Conservation (phyloP, 257 asterid species). For the Lavandula angustifolia region DNA sequence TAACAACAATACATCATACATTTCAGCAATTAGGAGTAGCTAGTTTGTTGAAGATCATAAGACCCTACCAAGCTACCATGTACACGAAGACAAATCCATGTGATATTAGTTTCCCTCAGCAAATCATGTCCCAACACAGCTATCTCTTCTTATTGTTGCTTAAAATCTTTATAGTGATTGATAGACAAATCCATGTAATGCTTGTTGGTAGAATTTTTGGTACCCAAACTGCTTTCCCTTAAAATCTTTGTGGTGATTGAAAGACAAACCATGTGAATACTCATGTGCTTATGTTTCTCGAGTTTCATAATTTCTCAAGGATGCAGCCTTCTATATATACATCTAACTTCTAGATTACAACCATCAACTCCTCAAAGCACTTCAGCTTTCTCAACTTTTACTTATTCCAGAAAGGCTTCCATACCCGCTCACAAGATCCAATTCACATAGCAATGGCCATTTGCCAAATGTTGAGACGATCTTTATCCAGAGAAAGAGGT, state of each 20-base stretch:
- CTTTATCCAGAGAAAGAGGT: conserved; percentile 30
- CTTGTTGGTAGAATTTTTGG: background rate
- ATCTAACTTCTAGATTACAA: background rate
- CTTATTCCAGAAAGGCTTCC: background rate
- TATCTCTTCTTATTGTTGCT: background rate
- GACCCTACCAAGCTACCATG: background rate
- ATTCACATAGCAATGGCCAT: no score
- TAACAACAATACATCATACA: background rate
- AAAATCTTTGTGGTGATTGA: conserved; percentile 2
- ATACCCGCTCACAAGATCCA: no score
- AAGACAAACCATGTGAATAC: no score
- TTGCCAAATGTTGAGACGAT: conserved; percentile 18
- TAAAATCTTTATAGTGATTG: background rate
- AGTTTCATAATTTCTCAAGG: background rate
- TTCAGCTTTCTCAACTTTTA: conserved; percentile 18
- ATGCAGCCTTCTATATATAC: conserved; percentile 27
- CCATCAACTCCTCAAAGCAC: conserved; percentile 20
- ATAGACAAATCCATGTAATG: conserved; percentile 28
- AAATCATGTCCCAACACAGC: conserved; percentile 12
- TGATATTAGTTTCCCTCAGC: background rate
- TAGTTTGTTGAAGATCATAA: background rate
- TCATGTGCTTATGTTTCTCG: conserved; percentile 34
- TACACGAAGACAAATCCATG: background rate
- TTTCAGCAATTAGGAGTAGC: background rate
- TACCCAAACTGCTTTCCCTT: conserved; percentile 21